phyloP scores from a whole-genome alignment of 768 basidiomycete genomes.

The Nidularia sp. region DNA sequence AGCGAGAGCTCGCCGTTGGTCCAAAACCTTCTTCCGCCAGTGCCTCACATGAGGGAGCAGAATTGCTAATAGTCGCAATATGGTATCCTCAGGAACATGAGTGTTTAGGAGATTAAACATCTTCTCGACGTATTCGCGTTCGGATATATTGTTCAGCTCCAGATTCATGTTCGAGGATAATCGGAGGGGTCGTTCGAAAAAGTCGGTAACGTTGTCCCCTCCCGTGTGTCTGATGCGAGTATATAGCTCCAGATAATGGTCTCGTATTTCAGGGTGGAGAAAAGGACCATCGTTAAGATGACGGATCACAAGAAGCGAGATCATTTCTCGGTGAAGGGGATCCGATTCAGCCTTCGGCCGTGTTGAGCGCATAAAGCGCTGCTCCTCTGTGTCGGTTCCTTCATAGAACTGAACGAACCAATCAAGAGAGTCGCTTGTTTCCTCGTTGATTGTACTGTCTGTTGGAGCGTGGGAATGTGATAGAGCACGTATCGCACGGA shows the following conservation, averaged over 20 bases:
- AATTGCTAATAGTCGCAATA: neutral
- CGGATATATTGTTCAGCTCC: neutral
- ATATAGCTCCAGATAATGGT: neutral
- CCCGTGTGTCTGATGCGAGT: neutral
- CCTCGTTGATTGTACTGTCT: neutral
- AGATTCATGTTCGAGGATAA: neutral
- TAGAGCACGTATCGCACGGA: neutral
- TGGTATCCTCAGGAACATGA: neutral
- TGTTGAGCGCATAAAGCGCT: neutral
- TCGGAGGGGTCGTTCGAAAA: neutral
- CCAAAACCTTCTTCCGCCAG: neutral
- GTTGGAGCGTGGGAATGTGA: neutral
- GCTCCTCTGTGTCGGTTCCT: neutral
- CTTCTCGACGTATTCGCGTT: neutral
- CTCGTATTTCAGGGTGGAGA: neutral
- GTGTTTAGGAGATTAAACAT: neutral
- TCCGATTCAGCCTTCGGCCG: neutral
- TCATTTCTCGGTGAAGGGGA: neutral
- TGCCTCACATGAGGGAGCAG: neutral
- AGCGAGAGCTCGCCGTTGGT: no score
- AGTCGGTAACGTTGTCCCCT: neutral
- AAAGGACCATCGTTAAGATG: neutral
- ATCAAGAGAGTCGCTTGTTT: neutral
- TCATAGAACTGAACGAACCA: neutral
- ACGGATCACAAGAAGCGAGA: neutral